Base-by-base conservation (phyloP, 306 rosid species). In the Cucurbita moschata region DNA sequence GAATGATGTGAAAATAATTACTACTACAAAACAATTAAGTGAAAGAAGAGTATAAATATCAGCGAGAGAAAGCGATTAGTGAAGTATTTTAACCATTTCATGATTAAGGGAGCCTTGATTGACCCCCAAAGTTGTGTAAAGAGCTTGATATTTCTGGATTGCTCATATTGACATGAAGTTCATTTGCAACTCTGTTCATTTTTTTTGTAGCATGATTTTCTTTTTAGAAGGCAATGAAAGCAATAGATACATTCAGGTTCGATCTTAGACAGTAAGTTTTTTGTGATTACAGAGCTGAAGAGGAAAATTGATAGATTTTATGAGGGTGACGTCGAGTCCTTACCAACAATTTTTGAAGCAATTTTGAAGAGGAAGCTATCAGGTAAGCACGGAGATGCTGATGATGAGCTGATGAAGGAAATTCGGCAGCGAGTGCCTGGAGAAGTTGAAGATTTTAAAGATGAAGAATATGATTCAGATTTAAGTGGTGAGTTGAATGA, bases 291-390 rank as follows among this genome's bases (percentile, higher is more conserved):
- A 91, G 96, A 87, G 76, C 79, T 91, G 71, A 89, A 82, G 82
- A 83, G 43, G 86, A 80, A 75, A 16, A 84, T 91, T 70, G 89
- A 87, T 7, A 82, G 71, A 71, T 88, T 81, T 73, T 77, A 63
- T 14, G 82, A 82, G 42, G 96, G 96, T 5, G 90, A 87, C 59
- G 66, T 15, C 0, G 92, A 83, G 30, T 90, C 96, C 12, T 69
- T 89, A 39, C 96, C 93, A 54, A 76, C 83, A 0, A 71, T 91
- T 42, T 91, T 91, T 77, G 93, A 89, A 80, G 93, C 88, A 35
- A 83, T 91, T 75, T 72, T 91, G 83, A 81, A 85, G 79, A 86
- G 90, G 76, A 82, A 78, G 77, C 81, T 91, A 43, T 61, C 85
- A 0, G 88, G 84, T 66, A 80, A 87, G 76, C 80, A 86, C 38